Base-by-base conservation (phyloP, 495 filamentous ascomycete genomes). In the Aspergillus diversus region DNA sequence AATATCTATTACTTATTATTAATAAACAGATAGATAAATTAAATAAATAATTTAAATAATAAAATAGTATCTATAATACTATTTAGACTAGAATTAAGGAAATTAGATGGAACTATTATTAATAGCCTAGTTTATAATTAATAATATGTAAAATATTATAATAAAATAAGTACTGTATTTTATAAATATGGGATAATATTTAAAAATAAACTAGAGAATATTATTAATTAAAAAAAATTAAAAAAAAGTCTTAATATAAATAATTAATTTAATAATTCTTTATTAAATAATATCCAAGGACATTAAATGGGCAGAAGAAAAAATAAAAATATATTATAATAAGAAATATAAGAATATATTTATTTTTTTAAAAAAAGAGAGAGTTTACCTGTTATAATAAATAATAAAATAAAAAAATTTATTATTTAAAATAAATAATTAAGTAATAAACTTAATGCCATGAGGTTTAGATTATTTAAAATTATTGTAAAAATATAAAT, bases 81-180 rank as follows among this genome's bases (percentile, higher is more conserved):
- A 52, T 32, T 31, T 52, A 27, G 21, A 52, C 32, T 52, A 32
- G 6, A 52, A 52, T 43, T 43, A 43, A n/a, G 15, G 3, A 11
- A 43, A 43, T 43, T n/a, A 43, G 32, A 16, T 55, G 16, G n/a
- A 55, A n/a, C 32, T 55, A 34, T 34, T 55, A 35, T 31, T 55
- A 34, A 55, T 55, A 55, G 32, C 17, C 13, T 55, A 55, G 27
- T 55, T 55, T 55, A 55, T 34, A 34, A 55, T 55, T 34, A 55
- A 55, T 55, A 55, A 55, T 55, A 34, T n/a, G 35, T 15, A 15
- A 5, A 55, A 35, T 55, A 55, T 34, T 31, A 53, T 33, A 5
- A 53, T 5, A 32, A 53, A 33, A 32, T 1, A 9, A 32, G 37
- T 55, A 55, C 5, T n/a, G 2, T 55, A 55, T 15, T 55, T 55